phyloP scores from a whole-genome alignment of 495 filamentous ascomycete species.

The Viridothelium virens region DNA sequence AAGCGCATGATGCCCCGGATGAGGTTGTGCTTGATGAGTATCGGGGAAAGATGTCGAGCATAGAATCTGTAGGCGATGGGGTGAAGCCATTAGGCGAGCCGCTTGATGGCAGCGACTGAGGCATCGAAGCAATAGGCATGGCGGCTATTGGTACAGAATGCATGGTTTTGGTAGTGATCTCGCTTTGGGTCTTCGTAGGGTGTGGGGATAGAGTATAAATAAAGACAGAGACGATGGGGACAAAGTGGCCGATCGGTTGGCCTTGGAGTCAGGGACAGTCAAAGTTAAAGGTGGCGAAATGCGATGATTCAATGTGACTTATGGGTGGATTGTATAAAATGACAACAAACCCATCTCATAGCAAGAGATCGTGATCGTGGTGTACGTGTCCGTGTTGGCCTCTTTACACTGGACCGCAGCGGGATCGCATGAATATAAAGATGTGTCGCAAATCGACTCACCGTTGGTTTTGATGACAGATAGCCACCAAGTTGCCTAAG shows the following conservation, averaged over 20 bases:
- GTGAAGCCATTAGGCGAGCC: slow-evolving; percentile 6
- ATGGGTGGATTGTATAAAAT: background rate
- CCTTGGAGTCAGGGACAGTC: background rate
- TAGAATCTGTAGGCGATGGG: background rate
- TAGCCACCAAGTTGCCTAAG: background rate
- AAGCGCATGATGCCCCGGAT: background rate
- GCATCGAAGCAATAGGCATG: background rate
- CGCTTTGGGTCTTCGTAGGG: background rate
- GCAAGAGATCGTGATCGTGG: background rate
- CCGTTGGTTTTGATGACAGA: background rate
- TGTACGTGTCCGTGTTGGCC: slow-evolving; percentile 10
- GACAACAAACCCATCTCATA: slow-evolving; percentile 9
- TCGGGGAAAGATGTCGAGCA: slow-evolving; percentile 12
- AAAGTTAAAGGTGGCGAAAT: background rate
- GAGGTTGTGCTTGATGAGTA: slow-evolving; percentile 4
- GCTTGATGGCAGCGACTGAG: background rate
- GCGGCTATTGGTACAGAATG: background rate
- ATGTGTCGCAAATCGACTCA: background rate
- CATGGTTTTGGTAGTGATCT: background rate
- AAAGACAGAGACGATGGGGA: background rate
- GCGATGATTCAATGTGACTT: background rate
- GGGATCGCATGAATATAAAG: slow-evolving; percentile 1
- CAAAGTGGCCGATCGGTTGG: slow-evolving; percentile 9
- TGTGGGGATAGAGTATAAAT: slow-evolving; percentile 3
- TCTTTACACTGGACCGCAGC: background rate